Conservation (phyloP, 345 rosid genomes). For the Populus davidiana region DNA sequence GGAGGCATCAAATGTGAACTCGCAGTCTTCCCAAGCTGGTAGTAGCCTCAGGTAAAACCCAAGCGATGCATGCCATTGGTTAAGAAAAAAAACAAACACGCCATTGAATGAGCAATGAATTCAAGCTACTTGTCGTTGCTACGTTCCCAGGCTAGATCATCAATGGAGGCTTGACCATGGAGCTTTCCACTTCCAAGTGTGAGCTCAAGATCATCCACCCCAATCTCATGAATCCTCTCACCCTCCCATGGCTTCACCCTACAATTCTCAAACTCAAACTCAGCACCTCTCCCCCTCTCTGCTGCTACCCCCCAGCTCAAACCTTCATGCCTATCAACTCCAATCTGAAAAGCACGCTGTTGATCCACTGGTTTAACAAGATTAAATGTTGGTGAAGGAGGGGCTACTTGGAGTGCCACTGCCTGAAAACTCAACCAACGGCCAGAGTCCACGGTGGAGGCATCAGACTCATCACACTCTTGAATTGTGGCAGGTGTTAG, state of each 20-base stretch:
- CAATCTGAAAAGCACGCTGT: constrained; percentile 36
- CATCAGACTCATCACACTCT: constrained; percentile 37
- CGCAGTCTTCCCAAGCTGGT: not conserved
- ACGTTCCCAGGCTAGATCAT: not conserved
- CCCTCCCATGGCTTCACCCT: constrained; percentile 99
- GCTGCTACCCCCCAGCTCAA: constrained; percentile 39
- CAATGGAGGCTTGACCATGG: constrained; percentile 34
- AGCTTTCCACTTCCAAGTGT: constrained; percentile 78
- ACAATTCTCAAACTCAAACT: constrained; percentile 72
- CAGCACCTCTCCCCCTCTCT: constrained; percentile 61
- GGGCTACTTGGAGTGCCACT: constrained; percentile 24
- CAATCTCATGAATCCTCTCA: constrained; percentile 95
- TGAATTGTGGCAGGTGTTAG: constrained; percentile 27
- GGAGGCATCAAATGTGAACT: not conserved
- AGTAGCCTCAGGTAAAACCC: not conserved
- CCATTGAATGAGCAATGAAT: constrained; percentile 14
- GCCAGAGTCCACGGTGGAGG: constrained; percentile 33
- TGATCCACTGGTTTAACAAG: constrained; percentile 54
- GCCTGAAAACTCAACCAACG: constrained; percentile 25
- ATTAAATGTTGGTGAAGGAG: constrained; percentile 33
- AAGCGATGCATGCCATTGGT: not conserved
- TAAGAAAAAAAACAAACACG: not conserved
- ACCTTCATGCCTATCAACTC: constrained; percentile 28
- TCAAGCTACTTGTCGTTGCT: not conserved
- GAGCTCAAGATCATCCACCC: constrained; percentile 94